phyloP scores from a whole-genome alignment of 352 stramenopile genomes.

The Globisporangium canariense region DNA sequence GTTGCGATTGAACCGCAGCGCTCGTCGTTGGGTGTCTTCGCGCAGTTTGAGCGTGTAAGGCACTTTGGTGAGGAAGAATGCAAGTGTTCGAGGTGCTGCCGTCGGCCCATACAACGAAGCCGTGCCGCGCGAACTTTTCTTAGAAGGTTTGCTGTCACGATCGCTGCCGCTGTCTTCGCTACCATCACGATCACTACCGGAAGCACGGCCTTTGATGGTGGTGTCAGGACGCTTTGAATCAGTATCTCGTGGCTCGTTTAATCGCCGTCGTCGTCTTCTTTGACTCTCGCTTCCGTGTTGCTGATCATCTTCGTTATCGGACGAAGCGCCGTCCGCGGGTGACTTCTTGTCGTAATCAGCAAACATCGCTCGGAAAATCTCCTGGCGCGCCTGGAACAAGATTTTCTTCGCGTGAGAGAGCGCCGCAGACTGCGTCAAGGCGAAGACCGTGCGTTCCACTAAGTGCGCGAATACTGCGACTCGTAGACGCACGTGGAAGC shows the following conservation, averaged over 20 bases:
- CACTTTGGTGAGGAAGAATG: conserved; percentile 42
- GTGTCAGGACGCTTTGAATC: neutral
- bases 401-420: conserved; percentile 26
- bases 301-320: conserved; percentile 8
- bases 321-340: neutral
- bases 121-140: neutral
- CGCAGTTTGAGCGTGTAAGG: conserved; percentile 42
- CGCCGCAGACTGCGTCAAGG: conserved; percentile 28
- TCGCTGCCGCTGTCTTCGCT: neutral
- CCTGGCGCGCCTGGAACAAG: conserved; percentile 33
- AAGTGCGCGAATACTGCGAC: conserved; percentile 45
- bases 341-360: conserved; percentile 32
- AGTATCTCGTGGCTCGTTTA: neutral
- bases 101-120: conserved; percentile 13
- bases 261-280: conserved; percentile 11
- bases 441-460: conserved; percentile 34
- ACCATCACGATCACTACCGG: neutral
- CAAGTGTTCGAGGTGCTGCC: conserved; percentile 26
- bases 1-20: conserved; percentile 33
- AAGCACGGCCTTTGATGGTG: neutral
- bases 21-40: conserved; percentile 30
- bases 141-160: neutral
- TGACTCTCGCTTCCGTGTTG: neutral
- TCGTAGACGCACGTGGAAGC: conserved; percentile 38
- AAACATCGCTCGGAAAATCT: conserved; percentile 47